phyloP scores from a whole-genome alignment of 73 alveolate species.

The Uronychia setigera region DNA sequence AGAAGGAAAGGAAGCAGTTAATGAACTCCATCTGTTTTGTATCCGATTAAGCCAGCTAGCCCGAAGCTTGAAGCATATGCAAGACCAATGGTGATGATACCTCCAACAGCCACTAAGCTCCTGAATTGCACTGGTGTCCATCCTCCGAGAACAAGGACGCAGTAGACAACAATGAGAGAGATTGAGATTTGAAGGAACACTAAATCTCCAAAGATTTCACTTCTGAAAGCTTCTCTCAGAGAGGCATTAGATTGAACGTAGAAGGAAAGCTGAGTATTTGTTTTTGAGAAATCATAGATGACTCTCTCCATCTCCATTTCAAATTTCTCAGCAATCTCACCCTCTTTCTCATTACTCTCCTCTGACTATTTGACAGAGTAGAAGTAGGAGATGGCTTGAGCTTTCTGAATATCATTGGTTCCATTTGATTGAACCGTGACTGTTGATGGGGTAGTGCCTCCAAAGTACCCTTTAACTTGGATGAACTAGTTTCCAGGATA shows the following conservation, averaged over 20 bases:
- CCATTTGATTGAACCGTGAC: neutral
- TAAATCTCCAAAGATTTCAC: slow-evolving; percentile 8
- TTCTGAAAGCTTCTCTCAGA: neutral
- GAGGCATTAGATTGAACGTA: neutral
- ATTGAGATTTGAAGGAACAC: neutral
- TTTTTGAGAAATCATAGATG: neutral
- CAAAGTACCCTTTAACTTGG: neutral
- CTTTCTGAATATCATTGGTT: neutral
- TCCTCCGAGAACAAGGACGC: slow-evolving; percentile 1
- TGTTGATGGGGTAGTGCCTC: neutral
- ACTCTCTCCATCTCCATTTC: slow-evolving; percentile 5
- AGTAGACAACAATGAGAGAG: neutral
- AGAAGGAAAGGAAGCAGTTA: slow-evolving; percentile 33
- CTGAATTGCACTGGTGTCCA: neutral
- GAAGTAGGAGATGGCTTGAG: neutral
- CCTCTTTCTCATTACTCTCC: neutral
- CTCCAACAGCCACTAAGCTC: neutral
- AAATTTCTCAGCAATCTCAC: neutral
- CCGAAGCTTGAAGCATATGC: slow-evolving; percentile 12
- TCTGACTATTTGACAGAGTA: neutral
- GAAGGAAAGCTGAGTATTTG: neutral
- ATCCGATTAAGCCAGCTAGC: neutral
- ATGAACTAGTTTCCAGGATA: neutral
- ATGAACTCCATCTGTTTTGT: neutral
- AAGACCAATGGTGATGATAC: neutral